These are phyloP conservation scores for Talaromyces sp. DNA, from an alignment of 2,329 filamentous ascomycete genomes.

Conservation along the genomic window DNA sequence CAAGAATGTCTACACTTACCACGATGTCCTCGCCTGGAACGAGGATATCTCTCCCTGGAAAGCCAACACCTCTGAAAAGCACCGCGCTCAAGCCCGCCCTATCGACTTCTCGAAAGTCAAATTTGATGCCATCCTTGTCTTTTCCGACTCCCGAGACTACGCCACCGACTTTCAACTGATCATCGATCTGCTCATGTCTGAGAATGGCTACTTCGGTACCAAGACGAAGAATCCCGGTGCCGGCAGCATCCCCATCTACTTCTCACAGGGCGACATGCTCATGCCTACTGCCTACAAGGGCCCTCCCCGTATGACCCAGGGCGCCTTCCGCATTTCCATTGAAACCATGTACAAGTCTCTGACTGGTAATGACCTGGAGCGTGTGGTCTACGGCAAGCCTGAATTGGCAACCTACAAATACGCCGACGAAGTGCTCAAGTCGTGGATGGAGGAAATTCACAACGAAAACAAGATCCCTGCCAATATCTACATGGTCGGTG, in stretches of 20 bases:
- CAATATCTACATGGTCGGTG: constrained; percentile 72
- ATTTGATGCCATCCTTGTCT: constrained; percentile 70
- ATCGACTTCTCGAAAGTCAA: constrained; percentile 66
- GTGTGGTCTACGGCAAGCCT: constrained; percentile 71
- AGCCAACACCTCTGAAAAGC: constrained; percentile 57
- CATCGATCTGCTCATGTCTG: constrained; percentile 63
- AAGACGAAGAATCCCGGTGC: constrained; percentile 59
- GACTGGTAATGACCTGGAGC: constrained; percentile 65
- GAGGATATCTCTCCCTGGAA: constrained; percentile 63
- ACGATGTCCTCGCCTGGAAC: constrained; percentile 68
- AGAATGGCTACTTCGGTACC: constrained; percentile 62
- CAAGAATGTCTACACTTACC: constrained; percentile 66
- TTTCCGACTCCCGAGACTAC: constrained; percentile 68
- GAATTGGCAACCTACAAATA: constrained; percentile 73
- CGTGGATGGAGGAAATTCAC: constrained; percentile 72
- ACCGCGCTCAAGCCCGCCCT: constrained; percentile 61
- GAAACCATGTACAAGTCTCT: constrained; percentile 61
- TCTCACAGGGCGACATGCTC: constrained; percentile 59
- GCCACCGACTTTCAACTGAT: constrained; percentile 72
- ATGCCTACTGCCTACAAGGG: constrained; percentile 61
- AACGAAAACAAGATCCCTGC: constrained; percentile 62
- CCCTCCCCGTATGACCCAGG: constrained; percentile 63
- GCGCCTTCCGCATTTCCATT: constrained; percentile 67
- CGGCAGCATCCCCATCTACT: constrained; percentile 68
- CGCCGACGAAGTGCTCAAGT: constrained; percentile 65